Evolutionary conservation across 345 rosid genomes (phyloP).

Genomic region (Draba incana): DNA sequence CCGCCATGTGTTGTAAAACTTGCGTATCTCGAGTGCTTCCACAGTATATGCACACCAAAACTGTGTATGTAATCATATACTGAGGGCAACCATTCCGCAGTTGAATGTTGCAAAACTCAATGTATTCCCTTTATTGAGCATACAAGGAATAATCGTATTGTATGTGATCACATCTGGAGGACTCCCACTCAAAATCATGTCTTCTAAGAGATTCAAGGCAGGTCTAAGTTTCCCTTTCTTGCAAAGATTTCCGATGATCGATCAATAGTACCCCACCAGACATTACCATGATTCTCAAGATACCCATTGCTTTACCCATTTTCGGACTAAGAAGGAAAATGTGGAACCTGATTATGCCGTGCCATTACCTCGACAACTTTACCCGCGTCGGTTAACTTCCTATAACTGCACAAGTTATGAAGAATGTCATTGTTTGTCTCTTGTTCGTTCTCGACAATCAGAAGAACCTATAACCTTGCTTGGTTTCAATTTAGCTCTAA

Average conservation of each 20-base stretch:
- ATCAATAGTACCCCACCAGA: slow-evolving; percentile 88
- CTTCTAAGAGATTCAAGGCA: slow-evolving; percentile 66
- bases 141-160: slow-evolving; percentile 66
- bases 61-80: slow-evolving; percentile 61
- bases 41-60: slow-evolving; percentile 74
- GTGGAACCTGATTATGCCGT: slow-evolving; percentile 75
- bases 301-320: slow-evolving; percentile 59
- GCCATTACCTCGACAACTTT: slow-evolving; percentile 74
- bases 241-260: slow-evolving; percentile 74
- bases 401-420: slow-evolving; percentile 53
- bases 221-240: slow-evolving; percentile 56
- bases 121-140: slow-evolving; percentile 56
- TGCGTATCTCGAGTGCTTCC: slow-evolving; percentile 69
- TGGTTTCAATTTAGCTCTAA: slow-evolving; percentile 37
- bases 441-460: slow-evolving; percentile 55
- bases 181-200: slow-evolving; percentile 79
- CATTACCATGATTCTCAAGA: slow-evolving; percentile 73
- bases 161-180: slow-evolving; percentile 80
- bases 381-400: slow-evolving; percentile 61
- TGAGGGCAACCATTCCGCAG: slow-evolving; percentile 76
- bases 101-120: slow-evolving; percentile 71
- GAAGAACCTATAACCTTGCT: slow-evolving; percentile 40
- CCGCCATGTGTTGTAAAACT: slow-evolving; percentile 74
- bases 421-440: slow-evolving; percentile 70
- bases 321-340: slow-evolving; percentile 68